Evolutionary conservation across 2,329 filamentous ascomycete genomes (phyloP).

Genomic region (Colletotrichum noveboracense): DNA sequence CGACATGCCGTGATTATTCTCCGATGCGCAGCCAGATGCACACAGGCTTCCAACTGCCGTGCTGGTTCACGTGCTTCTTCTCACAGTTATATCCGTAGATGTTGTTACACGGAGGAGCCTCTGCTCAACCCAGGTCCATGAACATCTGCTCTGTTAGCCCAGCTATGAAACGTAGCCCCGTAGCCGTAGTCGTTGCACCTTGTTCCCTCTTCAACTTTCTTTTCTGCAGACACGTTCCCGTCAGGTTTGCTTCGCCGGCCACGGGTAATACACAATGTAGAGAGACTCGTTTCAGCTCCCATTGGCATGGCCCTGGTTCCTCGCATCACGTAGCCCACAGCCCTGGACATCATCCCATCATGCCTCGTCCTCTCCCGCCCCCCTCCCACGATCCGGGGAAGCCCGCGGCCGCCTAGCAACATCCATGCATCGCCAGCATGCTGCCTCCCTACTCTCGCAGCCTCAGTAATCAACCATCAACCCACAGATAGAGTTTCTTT

Average conservation of each 20-base stretch:
- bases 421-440: slow-evolving; percentile 10
- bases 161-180: background rate
- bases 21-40: background rate
- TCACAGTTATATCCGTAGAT: background rate
- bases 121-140: background rate
- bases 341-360: background rate
- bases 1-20: background rate
- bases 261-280: background rate
- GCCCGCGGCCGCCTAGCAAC: background rate
- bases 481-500: background rate
- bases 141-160: background rate
- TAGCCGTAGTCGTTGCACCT: too few relatives aligned
- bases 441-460: background rate
- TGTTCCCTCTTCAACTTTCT: background rate
- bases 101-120: background rate
- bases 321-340: background rate
- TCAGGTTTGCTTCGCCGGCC: background rate
- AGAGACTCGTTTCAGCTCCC: background rate
- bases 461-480: background rate
- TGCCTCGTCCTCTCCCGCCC: background rate
- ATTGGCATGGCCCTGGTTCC: background rate
- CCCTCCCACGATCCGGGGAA: background rate
- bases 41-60: background rate
- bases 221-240: background rate
- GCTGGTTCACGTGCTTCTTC: background rate